These are phyloP conservation scores for Cyberlindnera nakhonratchasimensis DNA, from an alignment of 805 yeast species.

Conservation along the genomic window DNA sequence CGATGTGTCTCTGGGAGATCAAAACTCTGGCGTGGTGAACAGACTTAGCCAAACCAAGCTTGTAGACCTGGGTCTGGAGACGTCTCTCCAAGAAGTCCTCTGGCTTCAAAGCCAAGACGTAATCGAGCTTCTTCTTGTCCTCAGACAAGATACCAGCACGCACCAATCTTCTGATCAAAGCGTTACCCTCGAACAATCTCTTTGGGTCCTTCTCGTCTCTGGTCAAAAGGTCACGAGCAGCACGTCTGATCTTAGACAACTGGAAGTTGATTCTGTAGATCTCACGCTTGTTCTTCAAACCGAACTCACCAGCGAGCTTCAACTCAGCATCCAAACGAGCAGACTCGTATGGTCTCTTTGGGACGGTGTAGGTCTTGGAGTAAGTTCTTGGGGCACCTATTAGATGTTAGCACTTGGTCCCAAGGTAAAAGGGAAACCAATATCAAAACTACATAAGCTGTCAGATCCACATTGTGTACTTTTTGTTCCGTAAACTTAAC, in stretches of 20 bases:
- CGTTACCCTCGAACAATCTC: constrained; percentile 99
- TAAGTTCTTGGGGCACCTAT: constrained; percentile 97
- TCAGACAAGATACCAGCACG: constrained; percentile 98
- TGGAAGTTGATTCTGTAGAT: constrained; percentile 99
- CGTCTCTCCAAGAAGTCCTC: constrained; percentile 99
- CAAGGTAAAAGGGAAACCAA: neutral
- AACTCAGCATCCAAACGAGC: constrained; percentile 99
- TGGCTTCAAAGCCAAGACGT: constrained; percentile 94
- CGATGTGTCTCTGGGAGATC: constrained; percentile 98
- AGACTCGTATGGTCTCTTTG: constrained; percentile 99
- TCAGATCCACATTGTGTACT: constrained; percentile 1
- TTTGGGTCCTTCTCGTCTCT: constrained; percentile 99
- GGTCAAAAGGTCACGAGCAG: constrained; percentile 99
- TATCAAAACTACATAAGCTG: constrained; percentile 13
- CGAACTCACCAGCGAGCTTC: constrained; percentile 99
- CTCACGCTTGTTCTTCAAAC: constrained; percentile 99
- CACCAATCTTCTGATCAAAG: constrained; percentile 98
- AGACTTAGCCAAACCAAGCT: constrained; percentile 98
- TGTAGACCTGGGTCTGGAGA: constrained; percentile 99
- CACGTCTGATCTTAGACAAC: constrained; percentile 99
- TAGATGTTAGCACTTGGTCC: constrained; percentile 18
- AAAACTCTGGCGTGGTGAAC: constrained; percentile 99
- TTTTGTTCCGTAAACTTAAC: constrained; percentile 9
- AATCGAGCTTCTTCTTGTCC: constrained; percentile 99
- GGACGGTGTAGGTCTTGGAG: constrained; percentile 99